Conservation (phyloP, 805 yeast species). For the Metschnikowia aberdeeniae region DNA sequence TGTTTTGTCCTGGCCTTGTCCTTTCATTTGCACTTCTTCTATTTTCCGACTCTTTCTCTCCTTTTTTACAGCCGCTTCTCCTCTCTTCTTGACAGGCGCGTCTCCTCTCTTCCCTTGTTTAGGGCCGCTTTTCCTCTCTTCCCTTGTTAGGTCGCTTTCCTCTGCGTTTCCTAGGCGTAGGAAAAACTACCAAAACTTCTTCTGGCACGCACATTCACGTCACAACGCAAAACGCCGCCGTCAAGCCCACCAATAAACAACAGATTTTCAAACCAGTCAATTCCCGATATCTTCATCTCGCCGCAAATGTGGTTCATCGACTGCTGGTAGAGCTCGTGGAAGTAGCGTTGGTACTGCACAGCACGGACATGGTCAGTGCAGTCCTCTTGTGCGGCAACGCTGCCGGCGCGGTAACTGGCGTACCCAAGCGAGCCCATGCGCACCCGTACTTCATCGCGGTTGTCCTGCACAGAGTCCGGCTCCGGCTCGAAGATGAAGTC, state of each 20-base stretch:
- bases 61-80: neutral
- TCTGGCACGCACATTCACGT: slow-evolving; percentile 60
- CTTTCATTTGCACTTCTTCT: no score
- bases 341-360: slow-evolving; percentile 11
- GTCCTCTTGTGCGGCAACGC: neutral
- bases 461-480: neutral
- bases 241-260: slow-evolving; percentile 43
- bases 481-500: slow-evolving; percentile 32
- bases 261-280: slow-evolving; percentile 33
- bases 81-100: neutral
- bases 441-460: neutral
- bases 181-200: slow-evolving; percentile 57
- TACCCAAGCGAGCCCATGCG: slow-evolving; percentile 3
- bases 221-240: slow-evolving; percentile 68
- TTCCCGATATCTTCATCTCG: slow-evolving; percentile 41
- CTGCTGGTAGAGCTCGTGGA: slow-evolving; percentile 29
- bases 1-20: no score
- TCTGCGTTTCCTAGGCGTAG: slow-evolving; percentile 21
- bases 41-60: no score
- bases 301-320: slow-evolving; percentile 36
- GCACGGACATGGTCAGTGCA: slow-evolving; percentile 1
- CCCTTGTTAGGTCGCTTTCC: neutral
- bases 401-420: slow-evolving; percentile 2
- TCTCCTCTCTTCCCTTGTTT: neutral
- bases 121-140: neutral